Base-by-base conservation (phyloP, 2,329 filamentous ascomycete genomes). In the Colletotrichum tamarilloi region DNA sequence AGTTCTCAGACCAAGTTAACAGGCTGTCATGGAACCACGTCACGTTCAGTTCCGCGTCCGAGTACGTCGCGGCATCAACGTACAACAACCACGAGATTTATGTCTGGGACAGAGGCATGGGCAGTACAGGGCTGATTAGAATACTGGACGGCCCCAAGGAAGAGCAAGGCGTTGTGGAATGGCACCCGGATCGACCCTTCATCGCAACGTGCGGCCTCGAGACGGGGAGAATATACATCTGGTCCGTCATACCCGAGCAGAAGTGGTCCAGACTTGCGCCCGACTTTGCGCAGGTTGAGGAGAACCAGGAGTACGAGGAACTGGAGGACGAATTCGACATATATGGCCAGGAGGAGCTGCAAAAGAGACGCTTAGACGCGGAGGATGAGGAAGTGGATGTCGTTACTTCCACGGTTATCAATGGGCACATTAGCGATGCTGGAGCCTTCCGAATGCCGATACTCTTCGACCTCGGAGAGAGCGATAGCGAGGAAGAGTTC, bases 81-180 rank as follows among this genome's bases (percentile, higher is more conserved):
- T 98, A 95, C 82, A 98, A 98, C 87, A 99, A 99, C 79, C 95
- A 98, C 78, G 96, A 99, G 83, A 94, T 99, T 75, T 98, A 98
- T 83, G 95, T 98, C 32, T 98, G 96, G 97, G 97, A 99, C 84
- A 92, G 97, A 67, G 93, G 93, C 68, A 95, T 97, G 79, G 97
- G 97, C 63, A 98, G 95, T 82, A 73, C 71, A 24, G 71, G 71
- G 4, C 85, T 99, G 70, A 95, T 98, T 66, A 97, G 97, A 82
- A 99, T 99, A 86, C 88, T 99, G 52, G 97, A 99, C 82, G 96
- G 97, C 0, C 95, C 96, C 1, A 97, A 97, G 79, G 97, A 99
- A 84, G 97, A 99, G 83, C 91, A 98, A 74, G 96, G 96, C 1
- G 94, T 97, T 5, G 95, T 99, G 30, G 97, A 99, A 84, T 99